phyloP scores from a whole-genome alignment of 495 filamentous ascomycete genomes.

The Penicillium fimorum region DNA sequence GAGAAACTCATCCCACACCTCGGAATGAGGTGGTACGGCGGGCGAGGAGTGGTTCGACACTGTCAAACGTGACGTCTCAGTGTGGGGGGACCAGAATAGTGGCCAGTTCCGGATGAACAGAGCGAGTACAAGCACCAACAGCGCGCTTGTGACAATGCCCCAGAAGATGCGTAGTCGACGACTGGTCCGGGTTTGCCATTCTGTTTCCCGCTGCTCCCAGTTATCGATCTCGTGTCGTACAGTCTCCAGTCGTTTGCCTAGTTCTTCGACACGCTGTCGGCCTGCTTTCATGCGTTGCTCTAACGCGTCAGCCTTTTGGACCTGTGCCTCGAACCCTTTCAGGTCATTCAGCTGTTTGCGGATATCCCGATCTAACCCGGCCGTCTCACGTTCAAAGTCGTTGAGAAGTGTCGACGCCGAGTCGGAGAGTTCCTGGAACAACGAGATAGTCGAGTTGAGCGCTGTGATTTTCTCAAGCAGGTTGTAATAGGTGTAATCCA shows the following conservation, averaged over 20 bases:
- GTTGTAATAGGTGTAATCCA: slow-evolving; percentile 87
- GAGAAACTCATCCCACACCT: slow-evolving; percentile 13
- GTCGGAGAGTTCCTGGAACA: slow-evolving; percentile 66
- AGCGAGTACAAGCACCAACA: slow-evolving; percentile 43
- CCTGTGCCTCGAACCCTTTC: slow-evolving; percentile 67
- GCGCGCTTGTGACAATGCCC: slow-evolving; percentile 44
- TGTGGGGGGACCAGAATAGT: slow-evolving; percentile 2
- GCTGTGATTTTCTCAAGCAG: slow-evolving; percentile 73
- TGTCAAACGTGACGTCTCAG: not conserved
- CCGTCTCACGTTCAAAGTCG: slow-evolving; percentile 61
- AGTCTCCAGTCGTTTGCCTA: slow-evolving; percentile 64
- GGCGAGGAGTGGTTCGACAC: slow-evolving; percentile 7
- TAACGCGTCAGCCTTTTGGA: slow-evolving; percentile 62
- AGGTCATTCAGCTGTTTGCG: slow-evolving; percentile 63
- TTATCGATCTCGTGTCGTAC: slow-evolving; percentile 63
- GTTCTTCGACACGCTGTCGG: slow-evolving; percentile 58
- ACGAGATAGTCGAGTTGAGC: slow-evolving; percentile 64
- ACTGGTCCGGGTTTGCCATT: slow-evolving; percentile 69
- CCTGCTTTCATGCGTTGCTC: slow-evolving; percentile 64
- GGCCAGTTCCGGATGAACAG: slow-evolving; percentile 41
- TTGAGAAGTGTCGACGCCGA: slow-evolving; percentile 59
- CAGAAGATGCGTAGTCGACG: slow-evolving; percentile 61
- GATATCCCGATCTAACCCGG: slow-evolving; percentile 60
- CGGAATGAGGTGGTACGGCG: slow-evolving; percentile 1
- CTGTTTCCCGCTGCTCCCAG: slow-evolving; percentile 68